Conservation (phyloP, 2,329 filamentous ascomycete genomes). For the Stachybotrys chartarum region DNA sequence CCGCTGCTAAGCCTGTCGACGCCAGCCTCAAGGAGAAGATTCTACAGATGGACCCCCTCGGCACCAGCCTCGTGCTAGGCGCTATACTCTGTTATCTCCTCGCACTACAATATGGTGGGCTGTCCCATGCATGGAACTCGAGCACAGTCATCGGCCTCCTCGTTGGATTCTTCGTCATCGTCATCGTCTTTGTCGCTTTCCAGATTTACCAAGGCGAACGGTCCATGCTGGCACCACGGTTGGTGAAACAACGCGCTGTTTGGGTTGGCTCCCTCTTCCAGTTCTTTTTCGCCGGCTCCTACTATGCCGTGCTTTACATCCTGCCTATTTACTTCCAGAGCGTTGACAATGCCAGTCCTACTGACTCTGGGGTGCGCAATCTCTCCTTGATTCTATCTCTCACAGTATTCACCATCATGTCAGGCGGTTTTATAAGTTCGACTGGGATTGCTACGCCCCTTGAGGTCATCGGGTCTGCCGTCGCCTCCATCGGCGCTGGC, state of each 20-base stretch:
- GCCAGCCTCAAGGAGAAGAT: conserved; percentile 35
- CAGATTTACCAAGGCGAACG: conserved; percentile 38
- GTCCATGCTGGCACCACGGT: conserved; percentile 32
- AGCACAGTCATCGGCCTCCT: conserved; percentile 34
- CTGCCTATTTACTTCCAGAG: conserved; percentile 40
- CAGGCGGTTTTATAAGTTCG: conserved; percentile 29
- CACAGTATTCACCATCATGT: conserved; percentile 30
- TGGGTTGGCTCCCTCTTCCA: conserved; percentile 27
- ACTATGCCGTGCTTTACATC: conserved; percentile 38
- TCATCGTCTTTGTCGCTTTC: conserved; percentile 24
- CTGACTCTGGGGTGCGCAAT: conserved; percentile 34
- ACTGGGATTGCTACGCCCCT: conserved; percentile 35
- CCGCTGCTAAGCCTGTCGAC: conserved; percentile 26
- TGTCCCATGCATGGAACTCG: conserved; percentile 33
- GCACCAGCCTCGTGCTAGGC: conserved; percentile 36
- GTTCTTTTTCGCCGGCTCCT: conserved; percentile 35
- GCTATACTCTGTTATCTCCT: conserved; percentile 35
- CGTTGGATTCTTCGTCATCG: conserved; percentile 28
- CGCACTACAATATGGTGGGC: conserved; percentile 41
- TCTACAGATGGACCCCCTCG: conserved; percentile 39
- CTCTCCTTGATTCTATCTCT: conserved; percentile 38
- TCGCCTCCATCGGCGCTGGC: conserved; percentile 36
- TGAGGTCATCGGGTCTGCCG: conserved; percentile 34
- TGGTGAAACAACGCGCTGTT: conserved; percentile 31
- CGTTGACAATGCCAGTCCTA: conserved; percentile 31